Base-by-base conservation (phyloP, 805 yeast genomes). In the Wilhelminamyces savonicus region DNA sequence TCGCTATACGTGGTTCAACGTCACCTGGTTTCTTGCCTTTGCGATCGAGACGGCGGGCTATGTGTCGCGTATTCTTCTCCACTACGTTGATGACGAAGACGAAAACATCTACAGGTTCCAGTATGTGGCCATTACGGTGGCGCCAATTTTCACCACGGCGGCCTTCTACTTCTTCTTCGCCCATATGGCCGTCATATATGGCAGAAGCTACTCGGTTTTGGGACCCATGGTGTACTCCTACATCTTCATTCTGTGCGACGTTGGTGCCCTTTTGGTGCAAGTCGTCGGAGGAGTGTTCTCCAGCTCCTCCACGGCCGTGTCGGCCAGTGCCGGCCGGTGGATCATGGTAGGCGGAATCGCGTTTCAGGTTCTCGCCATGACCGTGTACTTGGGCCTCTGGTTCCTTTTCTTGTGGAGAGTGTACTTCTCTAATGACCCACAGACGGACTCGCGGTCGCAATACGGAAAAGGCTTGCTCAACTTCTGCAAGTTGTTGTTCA, bases 141-240 rank as follows among this genome's bases (percentile, higher is more conserved):
- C 65, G 2, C 69, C 69, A 2, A 68, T 66, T 2, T 61, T 62
- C 31, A 46, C 61, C 12, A 63, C 63, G 70, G 70, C 54, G 2
- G 70, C 68, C 1, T 40, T 63, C 12, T 63, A 63, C 39, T 59
- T 55, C 35, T 24, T 62, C 5, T 60, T 63, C 38, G 69, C 67
- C 3, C 68, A 61, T 32, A 29, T 55, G 33, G 66, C 61, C 26
- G 61, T 57, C 9, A 43, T 58, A 12, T 58, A 59, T 30, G 68
- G 69, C 7, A 36, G 62, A 25, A 45, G 50, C 20, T 63, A 52
- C 37, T 56, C 66, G 15, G 41, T 57, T 2, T 47, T 62, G 35
- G 56, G 54, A 33, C 70, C 70, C 4, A 50, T 62, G 53, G 60
- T 66, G 66, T 63, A 63, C 35, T 54, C 69, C 2, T 63, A 63